These are phyloP conservation scores for Candida pseudoglaebosa DNA, from an alignment of 805 yeast genomes.

Conservation along the genomic window DNA sequence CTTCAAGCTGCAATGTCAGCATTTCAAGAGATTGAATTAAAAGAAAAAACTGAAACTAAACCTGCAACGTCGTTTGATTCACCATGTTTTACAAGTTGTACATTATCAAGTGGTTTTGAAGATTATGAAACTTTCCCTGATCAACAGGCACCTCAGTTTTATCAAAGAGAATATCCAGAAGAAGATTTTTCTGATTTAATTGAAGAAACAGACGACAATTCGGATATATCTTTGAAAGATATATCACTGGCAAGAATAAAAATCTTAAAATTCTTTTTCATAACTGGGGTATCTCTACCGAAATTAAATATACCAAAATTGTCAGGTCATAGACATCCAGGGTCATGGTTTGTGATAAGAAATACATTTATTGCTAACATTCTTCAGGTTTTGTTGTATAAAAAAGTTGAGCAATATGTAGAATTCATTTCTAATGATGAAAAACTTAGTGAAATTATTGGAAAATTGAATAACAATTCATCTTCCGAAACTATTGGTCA, in stretches of 20 bases:
- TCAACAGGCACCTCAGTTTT: constrained; percentile 23
- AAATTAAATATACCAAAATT: constrained; percentile 33
- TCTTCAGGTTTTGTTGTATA: constrained; percentile 25
- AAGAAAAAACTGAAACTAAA: background rate
- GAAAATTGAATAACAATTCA: background rate
- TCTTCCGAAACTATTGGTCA: constrained; percentile 7
- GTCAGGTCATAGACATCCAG: constrained; percentile 37
- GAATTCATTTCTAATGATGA: constrained; percentile 12
- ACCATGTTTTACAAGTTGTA: constrained; percentile 8
- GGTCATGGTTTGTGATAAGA: constrained; percentile 37
- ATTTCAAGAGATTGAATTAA: constrained; percentile 3
- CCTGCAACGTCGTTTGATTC: constrained; percentile 8
- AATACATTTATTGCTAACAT: constrained; percentile 29
- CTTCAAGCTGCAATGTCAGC: constrained; percentile 22
- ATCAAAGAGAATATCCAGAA: constrained; percentile 25
- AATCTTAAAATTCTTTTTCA: constrained; percentile 24
- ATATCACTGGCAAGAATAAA: constrained; percentile 20
- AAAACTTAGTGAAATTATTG: constrained; percentile 7
- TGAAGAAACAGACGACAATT: constrained; percentile 12
- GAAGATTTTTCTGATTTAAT: constrained; percentile 29
- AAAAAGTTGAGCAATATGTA: constrained; percentile 23
- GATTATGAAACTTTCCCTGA: constrained; percentile 14
- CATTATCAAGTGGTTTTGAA: constrained; percentile 9
- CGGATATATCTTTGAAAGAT: constrained; percentile 17
- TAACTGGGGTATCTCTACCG: constrained; percentile 25